These are phyloP conservation scores for Coemansia sp. DNA, from an alignment of 192 early-diverging fungal species.

Conservation along the genomic window DNA sequence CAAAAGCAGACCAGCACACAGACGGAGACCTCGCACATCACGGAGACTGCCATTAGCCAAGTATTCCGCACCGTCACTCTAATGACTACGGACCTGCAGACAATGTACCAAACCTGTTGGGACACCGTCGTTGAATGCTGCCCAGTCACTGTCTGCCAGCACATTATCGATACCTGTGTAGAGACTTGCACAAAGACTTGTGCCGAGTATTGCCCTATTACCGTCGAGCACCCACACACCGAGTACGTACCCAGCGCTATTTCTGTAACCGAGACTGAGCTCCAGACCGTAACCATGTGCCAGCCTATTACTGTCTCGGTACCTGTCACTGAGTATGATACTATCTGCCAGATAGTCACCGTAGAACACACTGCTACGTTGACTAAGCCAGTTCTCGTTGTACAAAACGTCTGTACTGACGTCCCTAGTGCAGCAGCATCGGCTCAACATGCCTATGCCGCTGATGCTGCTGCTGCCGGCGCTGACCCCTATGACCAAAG, in stretches of 20 bases:
- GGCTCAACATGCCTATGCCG: slow-evolving; percentile 13
- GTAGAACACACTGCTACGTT: slow-evolving; percentile 44
- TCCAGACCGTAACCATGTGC: slow-evolving; percentile 50
- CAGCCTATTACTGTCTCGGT: slow-evolving; percentile 49
- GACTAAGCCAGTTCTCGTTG: slow-evolving; percentile 55
- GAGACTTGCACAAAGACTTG: slow-evolving; percentile 48
- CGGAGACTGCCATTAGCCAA: slow-evolving; percentile 27
- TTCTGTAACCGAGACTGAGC: slow-evolving; percentile 29
- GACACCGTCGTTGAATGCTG: slow-evolving; percentile 54
- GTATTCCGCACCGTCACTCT: slow-evolving; percentile 25
- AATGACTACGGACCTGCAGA: slow-evolving; percentile 19
- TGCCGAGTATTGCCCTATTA: slow-evolving; percentile 37
- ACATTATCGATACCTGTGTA: slow-evolving; percentile 39
- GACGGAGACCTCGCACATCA: slow-evolving; percentile 12
- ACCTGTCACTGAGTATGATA: slow-evolving; percentile 51
- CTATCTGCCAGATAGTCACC: slow-evolving; percentile 53
- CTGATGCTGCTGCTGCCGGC: not conserved
- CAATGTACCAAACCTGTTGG: slow-evolving; percentile 27
- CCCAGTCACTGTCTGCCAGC: slow-evolving; percentile 49
- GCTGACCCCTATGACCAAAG: slow-evolving; percentile 2
- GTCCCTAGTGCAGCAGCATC: slow-evolving; percentile 19
- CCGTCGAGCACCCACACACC: slow-evolving; percentile 40
- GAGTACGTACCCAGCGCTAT: slow-evolving; percentile 36
- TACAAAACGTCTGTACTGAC: slow-evolving; percentile 55
- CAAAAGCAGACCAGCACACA: slow-evolving; percentile 22